Evolutionary conservation across 106 monocot species (phyloP).

Genomic region (Xerophyta viscosa): DNA sequence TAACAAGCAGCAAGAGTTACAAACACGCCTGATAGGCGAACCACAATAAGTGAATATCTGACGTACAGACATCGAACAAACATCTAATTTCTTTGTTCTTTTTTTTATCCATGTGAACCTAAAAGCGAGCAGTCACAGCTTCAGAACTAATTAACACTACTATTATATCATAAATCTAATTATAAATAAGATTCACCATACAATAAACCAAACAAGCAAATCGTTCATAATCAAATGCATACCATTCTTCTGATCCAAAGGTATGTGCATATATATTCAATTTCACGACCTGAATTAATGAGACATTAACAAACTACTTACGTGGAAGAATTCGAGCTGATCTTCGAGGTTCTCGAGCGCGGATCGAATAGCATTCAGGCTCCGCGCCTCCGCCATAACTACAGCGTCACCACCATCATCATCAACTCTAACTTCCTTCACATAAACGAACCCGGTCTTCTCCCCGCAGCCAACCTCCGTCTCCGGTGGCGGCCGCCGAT

Average conservation of each 20-base stretch:
- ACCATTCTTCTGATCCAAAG: background rate
- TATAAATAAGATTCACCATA: no score
- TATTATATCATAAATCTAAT: no score
- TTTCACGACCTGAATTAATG: background rate
- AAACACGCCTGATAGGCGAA: no score
- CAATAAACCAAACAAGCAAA: no score
- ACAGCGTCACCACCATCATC: conserved; percentile 12
- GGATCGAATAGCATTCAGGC: conserved; percentile 43
- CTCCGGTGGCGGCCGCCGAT: background rate
- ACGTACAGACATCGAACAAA: no score
- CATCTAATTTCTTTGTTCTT: no score
- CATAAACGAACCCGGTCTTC: conserved; percentile 36
- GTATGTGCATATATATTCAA: background rate
- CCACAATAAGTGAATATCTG: no score
- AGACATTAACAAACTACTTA: conserved; percentile 13
- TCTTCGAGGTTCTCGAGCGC: conserved; percentile 69
- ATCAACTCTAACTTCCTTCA: conserved; percentile 15
- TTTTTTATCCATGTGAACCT: no score
- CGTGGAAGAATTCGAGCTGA: conserved; percentile 64
- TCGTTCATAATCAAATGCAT: background rate
- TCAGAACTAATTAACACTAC: no score
- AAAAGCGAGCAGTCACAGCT: no score
- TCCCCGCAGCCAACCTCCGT: no score
- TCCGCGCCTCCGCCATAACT: conserved; percentile 46
- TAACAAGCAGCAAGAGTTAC: no score